Conservation (phyloP, 1,139 yeast species). For the Candida smagusa region DNA sequence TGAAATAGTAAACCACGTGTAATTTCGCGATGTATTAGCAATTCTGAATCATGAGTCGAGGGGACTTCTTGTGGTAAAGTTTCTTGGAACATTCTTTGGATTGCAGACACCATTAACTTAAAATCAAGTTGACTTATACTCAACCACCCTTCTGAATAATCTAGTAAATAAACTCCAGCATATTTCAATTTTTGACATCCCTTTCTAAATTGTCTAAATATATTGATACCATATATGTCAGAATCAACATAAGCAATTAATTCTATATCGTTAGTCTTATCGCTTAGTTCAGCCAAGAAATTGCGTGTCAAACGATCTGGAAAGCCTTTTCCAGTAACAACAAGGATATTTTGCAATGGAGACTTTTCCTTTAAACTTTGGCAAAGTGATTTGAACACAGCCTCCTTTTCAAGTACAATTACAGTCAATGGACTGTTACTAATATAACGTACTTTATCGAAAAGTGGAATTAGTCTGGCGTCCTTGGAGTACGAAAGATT, state of each 20-base stretch:
- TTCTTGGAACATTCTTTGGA: neutral
- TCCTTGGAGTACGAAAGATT: constrained; percentile 13
- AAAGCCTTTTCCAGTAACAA: constrained; percentile 67
- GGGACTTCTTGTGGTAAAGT: neutral
- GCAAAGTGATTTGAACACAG: constrained; percentile 38
- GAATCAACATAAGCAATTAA: constrained; percentile 41
- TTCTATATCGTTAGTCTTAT: constrained; percentile 19
- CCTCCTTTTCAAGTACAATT: constrained; percentile 67
- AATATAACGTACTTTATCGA: neutral
- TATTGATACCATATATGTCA: constrained; percentile 70
- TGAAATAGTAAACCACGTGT: constrained; percentile 52
- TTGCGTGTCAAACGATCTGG: constrained; percentile 42
- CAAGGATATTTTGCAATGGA: constrained; percentile 16
- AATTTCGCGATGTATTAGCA: constrained; percentile 37
- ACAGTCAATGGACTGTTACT: constrained; percentile 18
- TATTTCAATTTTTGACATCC: constrained; percentile 3
- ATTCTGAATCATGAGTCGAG: constrained; percentile 3
- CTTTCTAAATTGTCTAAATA: constrained; percentile 38
- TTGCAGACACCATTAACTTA: constrained; percentile 19
- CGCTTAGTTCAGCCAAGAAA: constrained; percentile 15
- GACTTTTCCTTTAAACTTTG: constrained; percentile 7
- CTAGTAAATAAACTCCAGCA: constrained; percentile 23
- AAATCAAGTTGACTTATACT: constrained; percentile 34
- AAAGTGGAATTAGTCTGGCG: constrained; percentile 26
- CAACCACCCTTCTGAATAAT: constrained; percentile 34